Conservation (phyloP, 2,329 filamentous ascomycete genomes). For the Aspergillus costaricaensis region DNA sequence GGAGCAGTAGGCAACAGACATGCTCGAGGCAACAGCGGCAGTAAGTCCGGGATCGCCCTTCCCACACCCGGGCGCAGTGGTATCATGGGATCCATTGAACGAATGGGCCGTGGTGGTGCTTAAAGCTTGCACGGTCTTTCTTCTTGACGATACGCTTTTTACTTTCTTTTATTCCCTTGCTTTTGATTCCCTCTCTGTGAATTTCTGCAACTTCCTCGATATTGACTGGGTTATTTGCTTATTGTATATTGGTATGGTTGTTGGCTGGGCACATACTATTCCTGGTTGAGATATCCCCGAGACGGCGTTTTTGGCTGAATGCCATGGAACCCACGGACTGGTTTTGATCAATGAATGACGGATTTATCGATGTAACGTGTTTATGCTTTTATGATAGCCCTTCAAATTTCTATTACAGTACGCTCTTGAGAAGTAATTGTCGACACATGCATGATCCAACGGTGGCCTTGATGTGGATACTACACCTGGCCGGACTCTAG, state of each 20-base stretch:
- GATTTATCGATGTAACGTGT: background rate
- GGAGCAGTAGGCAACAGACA: constrained; percentile 32
- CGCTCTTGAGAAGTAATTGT: background rate
- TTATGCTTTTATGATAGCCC: background rate
- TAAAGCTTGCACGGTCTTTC: constrained; percentile 6
- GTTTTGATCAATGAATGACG: background rate
- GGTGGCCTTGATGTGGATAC: too few relatives aligned
- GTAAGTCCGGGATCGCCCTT: constrained; percentile 40
- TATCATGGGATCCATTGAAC: constrained; percentile 83
- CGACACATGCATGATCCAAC: background rate
- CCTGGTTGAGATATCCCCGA: constrained; percentile 10
- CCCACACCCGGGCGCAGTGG: constrained; percentile 60
- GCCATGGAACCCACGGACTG: background rate
- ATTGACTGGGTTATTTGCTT: background rate
- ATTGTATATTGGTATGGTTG: constrained; percentile 1
- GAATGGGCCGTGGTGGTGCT: constrained; percentile 66
- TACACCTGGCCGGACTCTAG: too few relatives aligned
- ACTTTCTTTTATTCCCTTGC: background rate
- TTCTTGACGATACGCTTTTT: background rate
- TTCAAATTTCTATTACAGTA: background rate
- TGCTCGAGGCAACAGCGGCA: constrained; percentile 39
- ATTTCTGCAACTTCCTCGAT: background rate
- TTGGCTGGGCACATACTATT: constrained; percentile 5
- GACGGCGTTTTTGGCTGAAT: background rate
- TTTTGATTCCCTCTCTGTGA: background rate